Percentiles rank a stretch among this genome's conserved stretches.
Evolutionary conservation across 1,284 basidiomycete species (phyloP).

Genomic region (Cutaneotrichosporon sp.): DNA sequence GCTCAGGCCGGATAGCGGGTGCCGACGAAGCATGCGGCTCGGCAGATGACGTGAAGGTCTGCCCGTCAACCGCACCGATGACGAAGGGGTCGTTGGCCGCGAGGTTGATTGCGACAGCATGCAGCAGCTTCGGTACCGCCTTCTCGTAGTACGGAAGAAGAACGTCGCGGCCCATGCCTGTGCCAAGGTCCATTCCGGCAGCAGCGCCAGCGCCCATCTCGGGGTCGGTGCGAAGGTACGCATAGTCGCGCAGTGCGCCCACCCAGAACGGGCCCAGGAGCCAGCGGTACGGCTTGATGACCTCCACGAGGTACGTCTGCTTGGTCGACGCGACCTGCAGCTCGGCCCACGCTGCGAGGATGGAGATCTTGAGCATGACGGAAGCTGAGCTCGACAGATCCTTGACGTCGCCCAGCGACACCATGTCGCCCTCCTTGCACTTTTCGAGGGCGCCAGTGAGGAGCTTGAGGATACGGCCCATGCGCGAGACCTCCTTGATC

Average conservation of each 20-base stretch:
- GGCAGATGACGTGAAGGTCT: slow-evolving; percentile 50
- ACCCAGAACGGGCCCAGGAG: slow-evolving; percentile 84
- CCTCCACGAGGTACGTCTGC: slow-evolving; percentile 74
- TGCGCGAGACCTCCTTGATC: slow-evolving; percentile 80
- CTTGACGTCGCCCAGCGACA: slow-evolving; percentile 80
- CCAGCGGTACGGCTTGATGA: slow-evolving; percentile 77
- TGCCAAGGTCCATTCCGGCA: slow-evolving; percentile 72
- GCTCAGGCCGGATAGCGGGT: slow-evolving; percentile 60
- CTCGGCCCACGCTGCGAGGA: slow-evolving; percentile 93
- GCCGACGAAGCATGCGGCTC: slow-evolving; percentile 27
- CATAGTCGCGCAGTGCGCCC: slow-evolving; percentile 84
- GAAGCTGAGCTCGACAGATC: slow-evolving; percentile 90
- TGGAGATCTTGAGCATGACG: slow-evolving; percentile 91
- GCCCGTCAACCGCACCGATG: slow-evolving; percentile 77
- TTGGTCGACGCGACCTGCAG: slow-evolving; percentile 74
- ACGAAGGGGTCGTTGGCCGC: slow-evolving; percentile 67
- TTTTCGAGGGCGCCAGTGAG: slow-evolving; percentile 85
- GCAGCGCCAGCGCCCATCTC: slow-evolving; percentile 71
- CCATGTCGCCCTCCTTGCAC: slow-evolving; percentile 78
- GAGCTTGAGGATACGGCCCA: slow-evolving; percentile 92
- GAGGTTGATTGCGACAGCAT: slow-evolving; percentile 82
- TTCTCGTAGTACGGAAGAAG: slow-evolving; percentile 87
- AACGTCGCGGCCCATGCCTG: slow-evolving; percentile 84
- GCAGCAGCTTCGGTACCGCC: slow-evolving; percentile 79
- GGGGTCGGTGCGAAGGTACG: slow-evolving; percentile 81